These are phyloP conservation scores for Cutaneotrichosporon dermatis DNA, from an alignment of 1,284 basidiomycete genomes.

Conservation along the genomic window DNA sequence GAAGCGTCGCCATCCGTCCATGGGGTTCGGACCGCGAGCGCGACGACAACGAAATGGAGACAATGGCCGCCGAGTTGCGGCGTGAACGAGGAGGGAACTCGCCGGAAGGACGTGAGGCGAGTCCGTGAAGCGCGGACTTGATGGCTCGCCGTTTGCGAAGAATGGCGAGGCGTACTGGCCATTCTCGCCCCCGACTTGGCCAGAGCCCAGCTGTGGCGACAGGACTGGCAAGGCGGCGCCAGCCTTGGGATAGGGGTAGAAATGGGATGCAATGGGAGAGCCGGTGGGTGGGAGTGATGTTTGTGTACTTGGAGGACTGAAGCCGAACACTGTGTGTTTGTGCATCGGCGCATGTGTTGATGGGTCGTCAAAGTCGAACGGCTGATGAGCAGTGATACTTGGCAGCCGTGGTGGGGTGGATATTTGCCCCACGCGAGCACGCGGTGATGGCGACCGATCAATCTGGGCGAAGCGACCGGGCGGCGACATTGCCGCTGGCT, in stretches of 20 bases:
- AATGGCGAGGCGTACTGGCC: background rate
- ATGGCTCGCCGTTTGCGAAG: background rate
- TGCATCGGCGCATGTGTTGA: background rate
- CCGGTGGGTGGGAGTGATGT: background rate
- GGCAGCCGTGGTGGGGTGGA: slow-evolving; percentile 3
- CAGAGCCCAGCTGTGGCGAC: slow-evolving; percentile 6
- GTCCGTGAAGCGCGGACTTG: slow-evolving; percentile 17
- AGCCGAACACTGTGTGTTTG: slow-evolving; percentile 4
- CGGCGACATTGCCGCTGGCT: slow-evolving; percentile 3
- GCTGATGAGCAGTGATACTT: slow-evolving; percentile 5
- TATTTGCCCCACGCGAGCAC: background rate
- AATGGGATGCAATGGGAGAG: slow-evolving; percentile 5
- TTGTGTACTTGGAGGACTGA: background rate
- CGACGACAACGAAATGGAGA: slow-evolving; percentile 42
- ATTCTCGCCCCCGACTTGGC: background rate
- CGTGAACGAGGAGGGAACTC: slow-evolving; percentile 16
- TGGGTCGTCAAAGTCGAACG: slow-evolving; percentile 6
- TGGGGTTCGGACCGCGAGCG: slow-evolving; percentile 43
- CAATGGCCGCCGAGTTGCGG: slow-evolving; percentile 36
- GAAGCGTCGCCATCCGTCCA: slow-evolving; percentile 21
- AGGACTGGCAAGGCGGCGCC: slow-evolving; percentile 9
- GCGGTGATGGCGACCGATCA: slow-evolving; percentile 8
- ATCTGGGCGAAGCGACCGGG: background rate
- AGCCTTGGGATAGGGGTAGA: slow-evolving; percentile 6
- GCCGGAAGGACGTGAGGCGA: slow-evolving; percentile 22